A percentile compares a stretch with the other conserved stretches of the same genome.
phyloP scores from a whole-genome alignment of 345 rosid species.

The Eucalyptus erythrocorys region DNA sequence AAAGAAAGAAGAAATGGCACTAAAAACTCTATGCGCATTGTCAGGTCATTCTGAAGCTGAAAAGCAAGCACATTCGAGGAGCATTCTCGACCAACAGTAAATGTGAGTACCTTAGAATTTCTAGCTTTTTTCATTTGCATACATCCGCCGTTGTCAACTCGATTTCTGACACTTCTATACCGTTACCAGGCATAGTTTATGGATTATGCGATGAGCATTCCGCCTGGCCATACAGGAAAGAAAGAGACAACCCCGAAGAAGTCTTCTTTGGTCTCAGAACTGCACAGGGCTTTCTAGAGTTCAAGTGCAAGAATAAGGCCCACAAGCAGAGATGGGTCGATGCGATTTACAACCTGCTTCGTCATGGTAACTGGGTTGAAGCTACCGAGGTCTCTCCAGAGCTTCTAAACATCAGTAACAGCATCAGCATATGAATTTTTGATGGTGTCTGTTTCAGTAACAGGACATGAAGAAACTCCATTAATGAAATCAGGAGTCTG shows the following conservation, averaged over 20 bases:
- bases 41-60: constrained; percentile 66
- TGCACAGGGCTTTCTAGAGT: constrained; percentile 86
- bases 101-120: constrained; percentile 22
- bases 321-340: constrained; percentile 93
- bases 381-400: constrained; percentile 39
- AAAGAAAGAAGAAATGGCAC: neutral
- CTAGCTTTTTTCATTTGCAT: neutral
- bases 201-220: constrained; percentile 71
- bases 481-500: neutral
- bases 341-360: constrained; percentile 62
- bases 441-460: neutral
- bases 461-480: neutral
- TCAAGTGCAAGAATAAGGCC: constrained; percentile 71
- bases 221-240: constrained; percentile 87
- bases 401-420: constrained; percentile 29
- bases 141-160: neutral
- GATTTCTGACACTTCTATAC: neutral
- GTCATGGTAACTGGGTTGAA: constrained; percentile 38
- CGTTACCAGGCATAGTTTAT: constrained; percentile 50
- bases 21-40: neutral
- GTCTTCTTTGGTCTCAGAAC: constrained; percentile 84
- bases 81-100: constrained; percentile 87
- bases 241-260: constrained; percentile 66
- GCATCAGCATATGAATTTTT: neutral
- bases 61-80: constrained; percentile 87